Evolutionary conservation across 2,329 filamentous ascomycete species (phyloP), one percentile per base, ranked within the genome.

Genomic region (Exophiala phaeomuriformis): DNA sequence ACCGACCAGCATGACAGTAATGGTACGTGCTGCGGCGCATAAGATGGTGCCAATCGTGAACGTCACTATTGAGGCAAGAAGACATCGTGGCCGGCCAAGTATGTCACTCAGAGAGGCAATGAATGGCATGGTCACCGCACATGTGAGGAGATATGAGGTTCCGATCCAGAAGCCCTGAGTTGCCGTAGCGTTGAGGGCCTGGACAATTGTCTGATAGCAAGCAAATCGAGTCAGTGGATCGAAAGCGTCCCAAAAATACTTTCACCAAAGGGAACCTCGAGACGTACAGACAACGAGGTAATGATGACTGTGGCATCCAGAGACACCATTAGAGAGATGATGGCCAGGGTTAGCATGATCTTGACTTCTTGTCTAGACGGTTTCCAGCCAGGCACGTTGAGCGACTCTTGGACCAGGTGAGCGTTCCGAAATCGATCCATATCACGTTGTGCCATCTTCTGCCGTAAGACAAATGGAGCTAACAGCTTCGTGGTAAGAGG

Each of bases 151-250:
- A 53, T 77, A 79, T 2, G 71, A 69, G 0, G 75, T 73, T 1
- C 72, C 75, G 8, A 74, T 68, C 77, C 77, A 80, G 52, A 78
- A 73, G 0, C 71, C 70, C 46, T 75, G 64, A 6, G 67, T 71
- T 0, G 68, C 65, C 0, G 63, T 66, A 36, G 67, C 66, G n/a
- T 69, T 54, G 2, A 72, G 55, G 1, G 64, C 62, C 49, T 63
- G 37, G 2, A 68, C 62, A 31, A 72, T 68, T 9, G 63, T 68
- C 9, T 76, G 71, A 36, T 19, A 19, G 19, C 19, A 19, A 19
- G 58, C 0, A 72, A 66, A 5, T 67, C 4, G 75, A 33, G 28
- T 46, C 29, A 46, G 43, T 3, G 10, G 8, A 5, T 19, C 3
- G 6, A 37, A 8, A 37, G 35, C 8, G 35, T 47, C 29, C 41